Evolutionary conservation across 805 yeast species (phyloP), one percentile per base, ranked within the genome.

Genomic region (Wickerhamomyces xylosicus): DNA sequence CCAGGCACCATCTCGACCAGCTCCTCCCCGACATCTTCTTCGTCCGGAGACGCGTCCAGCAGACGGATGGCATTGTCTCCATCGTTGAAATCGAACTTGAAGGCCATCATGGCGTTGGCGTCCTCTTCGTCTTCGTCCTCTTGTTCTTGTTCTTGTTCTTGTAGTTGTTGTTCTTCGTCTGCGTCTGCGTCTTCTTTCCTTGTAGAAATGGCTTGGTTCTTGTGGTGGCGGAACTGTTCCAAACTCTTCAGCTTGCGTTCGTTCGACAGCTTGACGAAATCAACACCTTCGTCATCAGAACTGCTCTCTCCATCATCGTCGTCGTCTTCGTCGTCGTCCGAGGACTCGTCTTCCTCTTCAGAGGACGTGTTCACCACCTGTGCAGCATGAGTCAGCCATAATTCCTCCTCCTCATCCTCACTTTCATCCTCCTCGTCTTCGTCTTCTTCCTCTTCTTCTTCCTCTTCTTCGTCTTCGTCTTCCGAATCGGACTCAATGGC

Each of bases 201-300:
- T 25, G 29, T 25, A n/a, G 29, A 5, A n/a, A 25, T 7, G n/a
- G n/a, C n/a, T n/a, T n/a, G n/a, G n/a, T n/a, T n/a, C n/a, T n/a
- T n/a, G n/a, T n/a, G n/a, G n/a, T n/a, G n/a, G n/a, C n/a, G 63
- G 47, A 50, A 46, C 1, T 74, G 73, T 44, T 71, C 70, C 66
- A 73, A 61, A 1, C 77, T 67, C 43, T 62, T 68, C 31, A 74
- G 74, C 58, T 80, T 75, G 44, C 77, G 66, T 54, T 79, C 81
- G 9, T 80, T 83, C 28, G 84, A 82, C 43, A 83, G 59, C 54
- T 72, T 74, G 14, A 82, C 84, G 54, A 79, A 80, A 58, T 83
- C 90, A 3, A 81, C 76, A 47, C 75, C 77, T 29, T 77, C 77
- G 47, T 77, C 85, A 48, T 74, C 80, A 0, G 80, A 74, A 10